Evolutionary conservation across 371 early-diverging fungal genomes (phyloP).

Genomic region (Coemansia sp.): DNA sequence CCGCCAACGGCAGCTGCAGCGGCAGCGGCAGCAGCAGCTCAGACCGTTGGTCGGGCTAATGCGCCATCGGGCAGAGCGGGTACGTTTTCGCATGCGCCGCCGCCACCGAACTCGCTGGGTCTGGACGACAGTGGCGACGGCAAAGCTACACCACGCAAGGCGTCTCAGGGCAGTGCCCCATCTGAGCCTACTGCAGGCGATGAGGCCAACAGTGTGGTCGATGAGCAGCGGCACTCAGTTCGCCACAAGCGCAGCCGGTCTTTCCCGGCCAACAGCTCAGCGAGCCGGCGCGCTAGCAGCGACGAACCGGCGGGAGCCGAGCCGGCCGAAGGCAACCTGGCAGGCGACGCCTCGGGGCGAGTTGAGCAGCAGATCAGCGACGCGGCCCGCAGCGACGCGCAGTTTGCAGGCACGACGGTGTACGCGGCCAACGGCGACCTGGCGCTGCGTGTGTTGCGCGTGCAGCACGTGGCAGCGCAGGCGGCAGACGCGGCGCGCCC

Average conservation of each 20-base stretch:
- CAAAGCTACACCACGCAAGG: neutral
- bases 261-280: slow-evolving; percentile 26
- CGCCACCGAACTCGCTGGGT: neutral
- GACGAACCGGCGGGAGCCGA: neutral
- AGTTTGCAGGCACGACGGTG: slow-evolving; percentile 38
- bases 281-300: neutral
- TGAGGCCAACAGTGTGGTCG: neutral
- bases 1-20: neutral
- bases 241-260: slow-evolving; percentile 48
- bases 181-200: neutral
- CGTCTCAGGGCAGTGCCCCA: neutral
- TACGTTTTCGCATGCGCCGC: slow-evolving; percentile 33
- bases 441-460: slow-evolving; percentile 46
- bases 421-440: slow-evolving; percentile 50
- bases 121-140: neutral
- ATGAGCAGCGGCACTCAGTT: slow-evolving; percentile 10
- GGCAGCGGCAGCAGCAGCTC: neutral
- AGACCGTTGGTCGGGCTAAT: slow-evolving; percentile 8
- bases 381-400: slow-evolving; percentile 28
- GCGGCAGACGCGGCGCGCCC: neutral
- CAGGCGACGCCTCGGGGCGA: slow-evolving; percentile 4
- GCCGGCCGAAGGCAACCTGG: neutral
- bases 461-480: slow-evolving; percentile 34
- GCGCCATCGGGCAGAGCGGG: slow-evolving; percentile 34
- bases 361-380: slow-evolving; percentile 37